phyloP scores from a whole-genome alignment of 1,284 basidiomycete genomes.

The Naganishia albida region DNA sequence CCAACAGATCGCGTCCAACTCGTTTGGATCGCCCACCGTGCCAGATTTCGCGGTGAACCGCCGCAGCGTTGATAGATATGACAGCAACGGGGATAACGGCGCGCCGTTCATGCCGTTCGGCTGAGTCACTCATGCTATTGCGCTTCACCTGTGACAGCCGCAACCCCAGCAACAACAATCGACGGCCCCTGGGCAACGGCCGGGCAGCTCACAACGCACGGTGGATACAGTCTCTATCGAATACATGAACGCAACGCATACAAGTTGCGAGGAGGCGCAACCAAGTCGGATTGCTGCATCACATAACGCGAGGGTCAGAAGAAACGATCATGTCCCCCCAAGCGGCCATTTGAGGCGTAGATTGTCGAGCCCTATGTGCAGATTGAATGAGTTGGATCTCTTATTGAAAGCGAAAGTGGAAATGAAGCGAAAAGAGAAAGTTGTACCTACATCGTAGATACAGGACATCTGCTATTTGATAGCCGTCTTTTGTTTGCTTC shows the following conservation, averaged over 20 bases:
- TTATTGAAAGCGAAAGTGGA: not conserved
- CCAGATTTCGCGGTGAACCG: not conserved
- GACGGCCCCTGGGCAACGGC: not conserved
- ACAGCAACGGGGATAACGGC: not conserved
- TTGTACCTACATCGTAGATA: constrained; percentile 72
- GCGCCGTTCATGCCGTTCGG: constrained; percentile 19
- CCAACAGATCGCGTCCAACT: constrained; percentile 23
- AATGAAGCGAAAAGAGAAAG: constrained; percentile 14
- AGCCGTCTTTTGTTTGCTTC: constrained; percentile 42
- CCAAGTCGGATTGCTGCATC: too few species aligned
- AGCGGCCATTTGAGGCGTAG: constrained; percentile 79
- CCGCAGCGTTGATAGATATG: constrained; percentile 1
- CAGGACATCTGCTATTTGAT: constrained; percentile 85
- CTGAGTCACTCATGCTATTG: not conserved
- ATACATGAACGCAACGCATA: too few species aligned
- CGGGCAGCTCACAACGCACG: not conserved
- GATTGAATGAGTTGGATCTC: not conserved
- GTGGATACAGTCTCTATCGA: constrained; percentile 3
- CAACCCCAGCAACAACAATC: not conserved
- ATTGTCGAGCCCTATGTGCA: constrained; percentile 73
- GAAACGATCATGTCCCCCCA: constrained; percentile 11
- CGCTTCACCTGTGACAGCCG: not conserved
- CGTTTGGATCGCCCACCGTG: constrained; percentile 19
- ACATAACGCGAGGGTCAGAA: too few species aligned
- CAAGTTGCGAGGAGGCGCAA: too few species aligned